These are phyloP conservation scores for Ophiorrhiza pumila DNA, from an alignment of 257 asterid species.

Conservation along the genomic window DNA sequence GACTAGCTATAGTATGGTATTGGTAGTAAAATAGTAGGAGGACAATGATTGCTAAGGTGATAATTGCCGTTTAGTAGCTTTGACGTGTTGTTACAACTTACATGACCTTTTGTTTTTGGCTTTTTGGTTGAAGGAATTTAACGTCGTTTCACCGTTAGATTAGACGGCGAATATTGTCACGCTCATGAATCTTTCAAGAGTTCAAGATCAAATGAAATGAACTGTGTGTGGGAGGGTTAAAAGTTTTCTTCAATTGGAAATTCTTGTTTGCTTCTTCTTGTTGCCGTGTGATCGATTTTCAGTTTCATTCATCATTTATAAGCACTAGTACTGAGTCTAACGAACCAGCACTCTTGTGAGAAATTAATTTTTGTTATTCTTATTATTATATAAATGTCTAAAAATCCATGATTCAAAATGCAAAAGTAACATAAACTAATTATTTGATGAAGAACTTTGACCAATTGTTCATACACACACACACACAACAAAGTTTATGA, in stretches of 20 bases:
- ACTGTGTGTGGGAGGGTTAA: constrained; percentile 2
- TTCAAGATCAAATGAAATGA: constrained; percentile 13
- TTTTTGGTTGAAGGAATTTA: constrained; percentile 7
- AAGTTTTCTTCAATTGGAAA: constrained; percentile 6
- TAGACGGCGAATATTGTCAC: constrained; percentile 42
- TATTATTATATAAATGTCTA: no score
- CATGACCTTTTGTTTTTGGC: neutral
- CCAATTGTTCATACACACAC: no score
- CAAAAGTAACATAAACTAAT: no score
- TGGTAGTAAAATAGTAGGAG: constrained; percentile 22
- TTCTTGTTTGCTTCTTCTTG: constrained; percentile 1
- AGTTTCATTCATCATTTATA: no score
- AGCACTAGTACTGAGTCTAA: no score
- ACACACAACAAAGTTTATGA: no score
- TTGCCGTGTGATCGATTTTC: no score
- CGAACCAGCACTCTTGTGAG: no score
- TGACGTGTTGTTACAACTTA: constrained; percentile 27
- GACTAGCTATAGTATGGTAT: constrained; percentile 2
- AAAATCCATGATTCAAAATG: no score
- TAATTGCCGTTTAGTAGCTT: constrained; percentile 40
- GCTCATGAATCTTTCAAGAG: constrained; percentile 18
- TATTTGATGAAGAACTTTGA: no score
- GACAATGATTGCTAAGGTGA: constrained; percentile 40
- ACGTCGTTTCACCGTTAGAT: constrained; percentile 35
- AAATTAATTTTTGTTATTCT: no score